Evolutionary conservation across 2,329 filamentous ascomycete genomes (phyloP), one percentile per base, ranked within the genome.

Genomic region (Aspergillus alliaceus): DNA sequence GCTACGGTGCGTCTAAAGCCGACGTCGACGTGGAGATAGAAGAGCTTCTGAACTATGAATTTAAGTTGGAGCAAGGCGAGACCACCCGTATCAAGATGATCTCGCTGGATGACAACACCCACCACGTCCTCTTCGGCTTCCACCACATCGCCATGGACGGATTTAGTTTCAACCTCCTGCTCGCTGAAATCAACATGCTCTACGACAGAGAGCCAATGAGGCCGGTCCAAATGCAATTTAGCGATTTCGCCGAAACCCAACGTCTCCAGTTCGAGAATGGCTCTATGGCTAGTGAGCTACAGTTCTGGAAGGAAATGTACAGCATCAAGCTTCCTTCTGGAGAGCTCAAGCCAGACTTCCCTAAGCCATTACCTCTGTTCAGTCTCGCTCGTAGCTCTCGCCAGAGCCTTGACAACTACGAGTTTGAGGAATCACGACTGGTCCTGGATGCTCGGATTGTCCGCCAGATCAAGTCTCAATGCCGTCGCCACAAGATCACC

Each of bases 101-200:
- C 4, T 65, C 74, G 0, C 64, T 69, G 11, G 71, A 69, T 0
- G 56, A 66, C 2, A 63, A 60, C 0, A 37, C 57, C 0, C 74
- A 80, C 58, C 75, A 65, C 54, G 58, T 82, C 4, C 20, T 84
- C 0, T 22, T 84, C 12, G 64, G 65, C 0, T 71, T 69, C 40
- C 80, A 82, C 53, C 80, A 83, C 59, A 82, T 84, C 31, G 59
- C 69, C 34, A 72, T 83, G 68, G 82, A 84, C 56, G 79, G 77
- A 2, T 51, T 74, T 27, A 78, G 77, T 39, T 70, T 73, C 1
- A 56, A 75, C 3, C 57, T 80, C 3, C 64, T 84, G 20, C 25
- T 82, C 1, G 7, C 53, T 0, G 79, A 83, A 40, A 54, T 83
- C 2, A 67, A 78, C 8, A 72, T 68, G 25, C 70, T 67, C 0